Conservation (phyloP, 1,284 basidiomycete genomes). For the Marasmius sp. region DNA sequence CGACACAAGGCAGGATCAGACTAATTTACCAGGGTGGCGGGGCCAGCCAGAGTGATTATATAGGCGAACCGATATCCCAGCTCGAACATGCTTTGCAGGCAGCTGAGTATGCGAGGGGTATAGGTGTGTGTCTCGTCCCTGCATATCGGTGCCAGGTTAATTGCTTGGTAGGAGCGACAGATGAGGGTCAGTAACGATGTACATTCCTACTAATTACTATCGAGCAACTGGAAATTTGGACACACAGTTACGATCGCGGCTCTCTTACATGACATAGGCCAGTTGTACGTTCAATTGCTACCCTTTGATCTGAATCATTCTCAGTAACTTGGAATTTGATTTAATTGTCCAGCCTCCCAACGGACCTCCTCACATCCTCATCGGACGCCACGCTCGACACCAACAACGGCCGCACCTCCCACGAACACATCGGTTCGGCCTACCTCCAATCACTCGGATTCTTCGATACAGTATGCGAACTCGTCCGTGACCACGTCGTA, state of each 20-base stretch:
- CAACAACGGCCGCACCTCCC: slow-evolving; percentile 7
- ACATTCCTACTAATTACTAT: neutral
- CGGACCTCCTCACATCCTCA: neutral
- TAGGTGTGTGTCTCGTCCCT: too few species aligned
- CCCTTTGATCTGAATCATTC: too few species aligned
- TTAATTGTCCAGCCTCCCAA: neutral
- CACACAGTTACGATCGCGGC: neutral
- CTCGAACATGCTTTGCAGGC: slow-evolving; percentile 12
- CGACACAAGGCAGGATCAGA: neutral
- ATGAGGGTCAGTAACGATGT: too few species aligned
- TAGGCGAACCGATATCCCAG: slow-evolving; percentile 11
- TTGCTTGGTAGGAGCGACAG: slow-evolving; percentile 2
- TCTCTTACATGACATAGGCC: neutral
- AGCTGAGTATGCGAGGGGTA: slow-evolving; percentile 6
- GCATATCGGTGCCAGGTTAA: too few species aligned
- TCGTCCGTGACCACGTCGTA: slow-evolving; percentile 11
- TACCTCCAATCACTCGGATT: slow-evolving; percentile 10
- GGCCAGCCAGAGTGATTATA: slow-evolving; percentile 9
- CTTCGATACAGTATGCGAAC: slow-evolving; percentile 1
- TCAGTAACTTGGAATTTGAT: neutral
- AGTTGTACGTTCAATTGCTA: neutral
- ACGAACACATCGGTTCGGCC: slow-evolving; percentile 5
- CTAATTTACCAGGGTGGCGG: neutral
- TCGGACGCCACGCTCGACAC: neutral
- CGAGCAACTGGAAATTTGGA: too few species aligned